Evolutionary conservation across 768 basidiomycete genomes (phyloP), one percentile per base, ranked within the genome.

Genomic region (Mycena sanguinolenta): DNA sequence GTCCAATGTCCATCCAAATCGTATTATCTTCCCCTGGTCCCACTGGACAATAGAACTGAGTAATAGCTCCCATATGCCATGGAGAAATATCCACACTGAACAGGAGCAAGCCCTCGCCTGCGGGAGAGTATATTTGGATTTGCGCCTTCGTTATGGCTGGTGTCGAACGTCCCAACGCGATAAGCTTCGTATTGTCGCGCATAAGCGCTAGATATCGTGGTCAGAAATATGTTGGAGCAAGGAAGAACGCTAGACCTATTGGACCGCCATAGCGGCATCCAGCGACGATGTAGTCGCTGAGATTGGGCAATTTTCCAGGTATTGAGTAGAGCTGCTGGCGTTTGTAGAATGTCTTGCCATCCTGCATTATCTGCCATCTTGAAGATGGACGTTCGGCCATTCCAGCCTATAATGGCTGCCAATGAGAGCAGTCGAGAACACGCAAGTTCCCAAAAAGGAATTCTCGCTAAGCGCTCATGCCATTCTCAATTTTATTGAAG

Each of bases 361-460:
- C 90, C 79, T 92, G 89, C 91, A 98, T 95, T 50, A 96, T 89
- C 79, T 97, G 92, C 97, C 97, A 99, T 80, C 89, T 87, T 34
- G 90, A 80, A 3, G 94, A 94, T 2, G 95, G 93, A 75, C 95
- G 94, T 59, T 92, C 90, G 28, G 39, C 49, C 32, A 34, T 34
- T 34, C 10, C 6, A 34, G 32, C 32, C n/a, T 46, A 73, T 34
- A 61, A 55, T 55, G 60, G 66, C 2, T 17, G 7, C 4, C 42
- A 44, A 19, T 17, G n/a, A 23, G n/a, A 23, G n/a, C n/a, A 49
- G 46, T 23, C 25, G 3, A 50, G 44, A 27, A 50, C 55, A n/a
- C 34, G 55, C 14, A 25, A 17, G 14, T 23, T 23, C 55, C 58
- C 62, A 54, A 60, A 53, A 61, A 63, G 42, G 61, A 27, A 55